Percentiles rank a stretch among this genome's conserved stretches.
Evolutionary conservation across 495 filamentous ascomycete genomes (phyloP).

Genomic region (Penicillium flavigenum): DNA sequence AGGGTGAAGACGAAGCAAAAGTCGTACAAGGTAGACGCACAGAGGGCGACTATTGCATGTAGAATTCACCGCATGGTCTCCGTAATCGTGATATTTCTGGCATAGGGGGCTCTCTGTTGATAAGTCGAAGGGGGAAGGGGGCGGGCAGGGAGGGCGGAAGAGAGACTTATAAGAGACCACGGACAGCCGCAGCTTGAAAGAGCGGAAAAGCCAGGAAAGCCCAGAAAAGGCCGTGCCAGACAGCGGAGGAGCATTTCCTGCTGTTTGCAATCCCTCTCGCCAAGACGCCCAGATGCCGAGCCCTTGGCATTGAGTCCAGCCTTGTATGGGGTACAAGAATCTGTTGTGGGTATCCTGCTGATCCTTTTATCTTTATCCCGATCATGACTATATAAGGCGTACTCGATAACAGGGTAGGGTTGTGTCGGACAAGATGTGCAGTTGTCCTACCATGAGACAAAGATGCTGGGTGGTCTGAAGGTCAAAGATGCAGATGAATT

Average conservation of each 20-base stretch:
- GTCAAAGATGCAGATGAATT: slow-evolving; percentile 9
- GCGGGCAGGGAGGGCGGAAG: slow-evolving; percentile 16
- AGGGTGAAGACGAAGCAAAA: slow-evolving; percentile 20
- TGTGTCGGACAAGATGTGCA: slow-evolving; percentile 11
- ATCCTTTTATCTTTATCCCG: slow-evolving; percentile 1
- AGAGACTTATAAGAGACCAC: slow-evolving; percentile 15
- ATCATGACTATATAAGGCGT: background rate
- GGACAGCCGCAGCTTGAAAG: slow-evolving; percentile 18
- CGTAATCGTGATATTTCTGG: slow-evolving; percentile 23
- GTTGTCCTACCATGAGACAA: slow-evolving; percentile 12
- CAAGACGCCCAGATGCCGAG: slow-evolving; percentile 50
- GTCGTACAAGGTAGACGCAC: slow-evolving; percentile 41
- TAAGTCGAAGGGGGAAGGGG: slow-evolving; percentile 13
- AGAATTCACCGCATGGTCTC: slow-evolving; percentile 43
- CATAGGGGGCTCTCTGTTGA: slow-evolving; percentile 10
- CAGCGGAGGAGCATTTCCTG: slow-evolving; percentile 32
- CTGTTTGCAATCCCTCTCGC: slow-evolving; percentile 35
- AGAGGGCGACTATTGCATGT: slow-evolving; percentile 31
- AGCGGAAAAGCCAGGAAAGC: slow-evolving; percentile 28
- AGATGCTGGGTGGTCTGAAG: slow-evolving; percentile 13
- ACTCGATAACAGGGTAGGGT: background rate
- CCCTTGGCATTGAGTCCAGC: slow-evolving; percentile 38
- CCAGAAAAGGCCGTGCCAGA: slow-evolving; percentile 25
- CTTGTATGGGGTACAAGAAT: slow-evolving; percentile 12
- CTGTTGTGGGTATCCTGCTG: slow-evolving; percentile 3